Conservation (phyloP, 2,329 filamentous ascomycete genomes). For the Fusarium camptoceras region DNA sequence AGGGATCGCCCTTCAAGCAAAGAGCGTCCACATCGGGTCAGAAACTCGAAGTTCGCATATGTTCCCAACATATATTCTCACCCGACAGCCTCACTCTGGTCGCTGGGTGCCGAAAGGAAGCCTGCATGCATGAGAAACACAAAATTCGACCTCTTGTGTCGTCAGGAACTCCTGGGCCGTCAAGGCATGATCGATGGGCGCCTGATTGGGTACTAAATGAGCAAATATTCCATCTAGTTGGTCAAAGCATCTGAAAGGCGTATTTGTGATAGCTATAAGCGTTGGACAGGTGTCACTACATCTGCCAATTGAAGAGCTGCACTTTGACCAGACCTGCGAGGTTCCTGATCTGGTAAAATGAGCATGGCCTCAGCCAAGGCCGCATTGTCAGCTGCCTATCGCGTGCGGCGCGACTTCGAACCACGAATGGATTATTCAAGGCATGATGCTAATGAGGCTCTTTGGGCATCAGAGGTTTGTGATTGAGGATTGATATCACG, state of each 20-base stretch:
- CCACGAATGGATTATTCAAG: conserved; percentile 7
- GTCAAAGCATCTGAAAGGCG: conserved; percentile 11
- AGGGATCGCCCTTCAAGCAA: conserved; percentile 8
- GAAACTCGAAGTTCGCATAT: conserved; percentile 22
- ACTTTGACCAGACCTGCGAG: conserved; percentile 29
- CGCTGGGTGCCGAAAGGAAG: conserved; percentile 23
- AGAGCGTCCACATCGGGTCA: conserved; percentile 1
- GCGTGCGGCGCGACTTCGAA: conserved; percentile 12
- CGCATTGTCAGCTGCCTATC: conserved; percentile 38
- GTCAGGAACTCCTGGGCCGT: conserved; percentile 20
- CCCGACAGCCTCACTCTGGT: conserved; percentile 42
- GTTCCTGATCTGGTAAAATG: conserved; percentile 33
- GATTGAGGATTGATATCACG: conserved; percentile 16
- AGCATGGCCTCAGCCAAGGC: conserved; percentile 23
- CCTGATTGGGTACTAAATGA: conserved; percentile 22
- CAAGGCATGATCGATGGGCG: neutral
- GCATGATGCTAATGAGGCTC: neutral
- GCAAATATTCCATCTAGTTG: conserved; percentile 27
- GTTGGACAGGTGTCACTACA: conserved; percentile 39
- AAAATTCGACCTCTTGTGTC: conserved; percentile 28
- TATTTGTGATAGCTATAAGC: conserved; percentile 30
- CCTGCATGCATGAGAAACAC: conserved; percentile 27
- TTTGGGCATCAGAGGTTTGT: neutral
- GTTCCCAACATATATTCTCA: conserved; percentile 4
- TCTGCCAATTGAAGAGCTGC: conserved; percentile 36